Percentiles rank a stretch among this genome's conserved stretches.
phyloP scores from a whole-genome alignment of 2,329 filamentous ascomycete genomes.

The Cladophialophora exuberans region DNA sequence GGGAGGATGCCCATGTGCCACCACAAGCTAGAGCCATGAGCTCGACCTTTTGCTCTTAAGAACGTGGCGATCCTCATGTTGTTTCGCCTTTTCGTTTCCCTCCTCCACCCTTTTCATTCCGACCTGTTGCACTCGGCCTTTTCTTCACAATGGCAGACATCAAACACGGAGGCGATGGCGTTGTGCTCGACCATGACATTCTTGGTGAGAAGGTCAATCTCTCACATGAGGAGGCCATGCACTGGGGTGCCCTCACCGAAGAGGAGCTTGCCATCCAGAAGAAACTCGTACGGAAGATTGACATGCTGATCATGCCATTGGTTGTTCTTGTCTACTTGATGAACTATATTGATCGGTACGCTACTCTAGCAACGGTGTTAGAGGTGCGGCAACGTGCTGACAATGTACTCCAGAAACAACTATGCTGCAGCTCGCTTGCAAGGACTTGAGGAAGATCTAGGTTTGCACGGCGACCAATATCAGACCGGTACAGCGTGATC shows the following conservation, averaged over 20 bases:
- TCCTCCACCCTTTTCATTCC: background rate
- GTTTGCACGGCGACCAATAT: constrained; percentile 42
- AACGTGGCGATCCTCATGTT: constrained; percentile 5
- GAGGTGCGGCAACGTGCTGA: background rate
- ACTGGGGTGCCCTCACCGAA: constrained; percentile 32
- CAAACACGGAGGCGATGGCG: constrained; percentile 4
- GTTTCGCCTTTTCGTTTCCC: background rate
- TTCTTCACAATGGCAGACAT: constrained; percentile 21
- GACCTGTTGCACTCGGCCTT: background rate
- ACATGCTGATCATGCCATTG: constrained; percentile 42
- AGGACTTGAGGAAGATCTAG: constrained; percentile 44
- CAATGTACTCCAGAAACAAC: constrained; percentile 47
- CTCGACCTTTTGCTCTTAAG: constrained; percentile 2
- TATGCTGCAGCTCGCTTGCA: constrained; percentile 50
- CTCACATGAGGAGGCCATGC: constrained; percentile 30
- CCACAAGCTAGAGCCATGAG: constrained; percentile 2
- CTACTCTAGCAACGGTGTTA: constrained; percentile 16
- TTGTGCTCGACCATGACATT: constrained; percentile 28
- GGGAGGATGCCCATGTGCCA: constrained; percentile 2
- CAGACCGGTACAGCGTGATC: constrained; percentile 18
- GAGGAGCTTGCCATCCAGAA: constrained; percentile 43
- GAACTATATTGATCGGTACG: constrained; percentile 50
- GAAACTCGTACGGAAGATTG: constrained; percentile 43
- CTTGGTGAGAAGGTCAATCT: constrained; percentile 28
- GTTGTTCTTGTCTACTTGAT: constrained; percentile 59